Evolutionary conservation across 2,329 filamentous ascomycete species (phyloP), one percentile per base, ranked within the genome.

Genomic region (Gaeumannomyces sp.): DNA sequence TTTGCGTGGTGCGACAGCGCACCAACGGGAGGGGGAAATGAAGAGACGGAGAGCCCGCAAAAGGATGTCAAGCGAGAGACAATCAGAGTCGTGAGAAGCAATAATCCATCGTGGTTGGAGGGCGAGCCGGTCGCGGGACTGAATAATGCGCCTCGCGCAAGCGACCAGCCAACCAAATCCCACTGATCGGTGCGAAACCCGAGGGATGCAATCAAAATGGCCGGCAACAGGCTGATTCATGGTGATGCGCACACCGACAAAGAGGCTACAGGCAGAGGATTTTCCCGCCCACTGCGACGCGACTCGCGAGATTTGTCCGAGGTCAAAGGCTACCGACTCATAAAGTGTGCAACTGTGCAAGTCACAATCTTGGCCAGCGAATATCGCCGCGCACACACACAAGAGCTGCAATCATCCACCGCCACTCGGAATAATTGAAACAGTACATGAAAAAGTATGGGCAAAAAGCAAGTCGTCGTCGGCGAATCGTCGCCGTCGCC

Each of bases 101-200:
- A 53, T 25, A 22, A 25, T 53, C 22, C 2, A 22, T 25, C 45
- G 22, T 53, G 45, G 45, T 53, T 53, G 45, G 45, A 53, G 22
- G 45, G 16, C 45, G n/a, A 45, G 27, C 28, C 11, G 27, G 58
- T 31, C 58, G 58, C 58, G 58, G 29, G 25, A 60, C 59, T 35
- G 59, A 60, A 60, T 60, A 60, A 60, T 60, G 31, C n/a, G n/a
- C n/a, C n/a, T n/a, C n/a, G n/a, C n/a, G n/a, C 31, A 53, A 10
- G 45, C 22, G 10, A 6, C 45, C 45, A 22, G 45, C 19, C 45
- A 22, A 53, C 45, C 45, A 53, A n/a, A n/a, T 10, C 19, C 45
- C 45, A 25, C 45, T n/a, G 10, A 10, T 11, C 45, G 45, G 45
- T 25, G 45, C 45, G 45, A 53, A 53, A 22, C 45, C 45, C 45